Base-by-base conservation (phyloP, 306 rosid species). In the Begonia fuchsioides region DNA sequence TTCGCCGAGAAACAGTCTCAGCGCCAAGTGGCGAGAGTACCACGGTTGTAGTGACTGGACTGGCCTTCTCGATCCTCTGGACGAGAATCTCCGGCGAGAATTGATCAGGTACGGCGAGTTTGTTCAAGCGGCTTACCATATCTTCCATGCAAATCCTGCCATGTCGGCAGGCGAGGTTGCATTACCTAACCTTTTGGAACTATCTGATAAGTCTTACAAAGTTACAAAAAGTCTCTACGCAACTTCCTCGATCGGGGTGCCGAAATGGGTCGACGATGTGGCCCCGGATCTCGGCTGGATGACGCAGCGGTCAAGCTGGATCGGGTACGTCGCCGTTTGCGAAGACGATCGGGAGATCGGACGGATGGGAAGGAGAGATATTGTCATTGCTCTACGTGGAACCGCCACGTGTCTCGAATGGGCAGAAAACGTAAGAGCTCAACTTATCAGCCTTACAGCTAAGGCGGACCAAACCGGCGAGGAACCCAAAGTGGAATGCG, bases 231-330 rank as follows among this genome's bases (percentile, higher is more conserved):
- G 79, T 44, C 80, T 92, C n/a, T 92, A 85, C 2, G 96, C 94
- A 51, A 92, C 98, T 1, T 82, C 98, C 17, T 80, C 96, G 0
- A 57, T 92, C 13, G 94, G 94, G 0, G 40, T 92, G 35, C 98
- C 98, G 0, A 58, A 67, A 2, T 90, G 93, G 97, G 68, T 90
- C 0, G 97, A 90, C 1, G 83, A 77, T 0, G 76, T 69, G 11
- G 94, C 94, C 0, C 98, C 98, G 13, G 98, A 92, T 56, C 92
- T 90, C 3, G 80, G 87, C 0, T 90, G 98, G 98, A 92, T 92
- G 98, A 85, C 86, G 47, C 98, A 92, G 52, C 78, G 96, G 17
- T 92, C 96, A 0, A 85, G 98, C 47, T 85, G 98, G 93, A 35
- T 90, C 14, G 98, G 98, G 0, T 90, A 69, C 51, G 87, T 90